Percentiles rank a stretch among this genome's conserved stretches.
Conservation (phyloP, 768 basidiomycete species). For the Mycena vulgaris region DNA sequence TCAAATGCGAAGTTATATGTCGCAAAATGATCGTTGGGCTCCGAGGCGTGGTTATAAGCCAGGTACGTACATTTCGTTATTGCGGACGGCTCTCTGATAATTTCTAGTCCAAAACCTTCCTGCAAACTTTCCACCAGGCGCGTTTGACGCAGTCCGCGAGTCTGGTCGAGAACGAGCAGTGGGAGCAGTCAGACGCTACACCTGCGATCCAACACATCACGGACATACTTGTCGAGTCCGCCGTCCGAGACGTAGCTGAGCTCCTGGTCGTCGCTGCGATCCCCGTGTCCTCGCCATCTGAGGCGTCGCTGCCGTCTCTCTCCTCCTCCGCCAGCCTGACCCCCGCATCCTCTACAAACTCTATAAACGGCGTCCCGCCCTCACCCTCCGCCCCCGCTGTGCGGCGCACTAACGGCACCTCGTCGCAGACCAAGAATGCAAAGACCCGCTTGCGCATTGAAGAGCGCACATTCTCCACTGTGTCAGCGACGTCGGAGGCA, state of each 20-base stretch:
- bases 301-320: constrained; percentile 22
- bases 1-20: constrained; percentile 88
- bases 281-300: constrained; percentile 37
- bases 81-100: constrained; percentile 24
- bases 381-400: constrained; percentile 37
- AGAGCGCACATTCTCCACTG: constrained; percentile 87
- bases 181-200: constrained; percentile 87
- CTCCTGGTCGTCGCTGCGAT: constrained; percentile 57
- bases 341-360: constrained; percentile 33
- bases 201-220: constrained; percentile 77
- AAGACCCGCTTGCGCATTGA: constrained; percentile 83
- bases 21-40: constrained; percentile 94
- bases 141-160: constrained; percentile 87
- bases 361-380: constrained; percentile 36
- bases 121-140: constrained; percentile 88
- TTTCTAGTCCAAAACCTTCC: constrained; percentile 85
- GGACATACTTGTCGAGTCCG: constrained; percentile 83
- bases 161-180: constrained; percentile 95
- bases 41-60: constrained; percentile 87
- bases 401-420: constrained; percentile 37
- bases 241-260: constrained; percentile 85
- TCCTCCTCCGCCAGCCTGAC: constrained; percentile 37
- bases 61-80: constrained; percentile 62
- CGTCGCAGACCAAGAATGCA: constrained; percentile 48
- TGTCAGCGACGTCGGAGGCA: constrained; percentile 86